Base-by-base conservation (phyloP, 495 filamentous ascomycete genomes). In the Trichoderma reesei region DNA sequence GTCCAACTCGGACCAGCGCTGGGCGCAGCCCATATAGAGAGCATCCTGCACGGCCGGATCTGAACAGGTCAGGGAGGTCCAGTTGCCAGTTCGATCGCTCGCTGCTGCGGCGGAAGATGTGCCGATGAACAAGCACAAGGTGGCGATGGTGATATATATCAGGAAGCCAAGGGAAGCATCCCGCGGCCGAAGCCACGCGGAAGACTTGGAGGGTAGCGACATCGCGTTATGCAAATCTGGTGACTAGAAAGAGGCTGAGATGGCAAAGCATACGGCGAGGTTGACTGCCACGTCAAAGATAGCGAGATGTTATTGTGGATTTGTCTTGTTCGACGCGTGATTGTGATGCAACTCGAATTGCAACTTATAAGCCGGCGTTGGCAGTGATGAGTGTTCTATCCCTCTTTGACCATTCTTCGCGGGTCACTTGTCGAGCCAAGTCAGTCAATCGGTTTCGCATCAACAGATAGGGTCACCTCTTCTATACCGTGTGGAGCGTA, bases 1-100 rank as follows among this genome's bases (percentile, higher is more conserved):
- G 56, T 69, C 62, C 65, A 75, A 13, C 54, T 5, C 16, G 31
- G 61, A 33, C 73, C 70, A 75, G 3, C 65, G 70, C 31, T 67
- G 59, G 1, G 61, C 39, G 2, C 67, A 60, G 0, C 61, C 44
- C 34, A 63, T 63, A 13, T 66, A 5, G 1, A 51, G n/a, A 7
- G 51, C 20, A 56, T 51, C 6, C 1, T 5, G 2, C 2, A 46
- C 56, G 7, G 41, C 63, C 34, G 33, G 59, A 20, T 68, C 37
- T 0, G 10, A 41, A 67, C 70, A 74, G 18, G 54, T 59, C 13
- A 73, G 41, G 4, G 44, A 42, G 36, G 68, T 72, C 72, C 72
- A 76, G 63, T 66, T 71, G 44, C 68, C 65, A 16, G 41, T 54
- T 0, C 63, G 63, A 3, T 39, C 13, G 39, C 41, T 8, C 54